phyloP scores from a whole-genome alignment of 2,329 filamentous ascomycete genomes.

The Exophiala oligosperma region DNA sequence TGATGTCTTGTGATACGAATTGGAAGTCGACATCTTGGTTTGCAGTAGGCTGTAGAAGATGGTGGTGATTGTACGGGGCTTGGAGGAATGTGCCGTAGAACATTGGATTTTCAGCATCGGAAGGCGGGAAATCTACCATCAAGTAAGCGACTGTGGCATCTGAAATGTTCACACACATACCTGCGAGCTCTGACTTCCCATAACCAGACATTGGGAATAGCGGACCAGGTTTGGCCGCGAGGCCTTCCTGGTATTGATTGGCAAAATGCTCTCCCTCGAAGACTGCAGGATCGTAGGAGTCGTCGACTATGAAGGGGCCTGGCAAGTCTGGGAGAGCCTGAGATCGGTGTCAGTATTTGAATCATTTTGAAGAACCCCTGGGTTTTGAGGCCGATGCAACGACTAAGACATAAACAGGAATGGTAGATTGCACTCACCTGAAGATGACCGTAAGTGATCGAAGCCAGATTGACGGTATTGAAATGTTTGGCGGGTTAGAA shows the following conservation, averaged over 20 bases:
- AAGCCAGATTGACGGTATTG: slow-evolving; percentile 50
- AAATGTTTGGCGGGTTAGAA: slow-evolving; percentile 37
- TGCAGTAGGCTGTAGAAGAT: slow-evolving; percentile 23
- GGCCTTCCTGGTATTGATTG: slow-evolving; percentile 50
- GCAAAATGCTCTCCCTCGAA: slow-evolving; percentile 47
- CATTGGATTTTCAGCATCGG: slow-evolving; percentile 18
- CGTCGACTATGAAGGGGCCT: slow-evolving; percentile 49
- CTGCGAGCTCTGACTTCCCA: slow-evolving; percentile 59
- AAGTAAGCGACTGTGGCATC: background rate
- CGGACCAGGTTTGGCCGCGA: slow-evolving; percentile 59
- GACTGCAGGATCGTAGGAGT: slow-evolving; percentile 47
- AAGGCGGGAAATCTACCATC: slow-evolving; percentile 8
- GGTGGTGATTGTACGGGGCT: slow-evolving; percentile 21
- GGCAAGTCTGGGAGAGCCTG: slow-evolving; percentile 40
- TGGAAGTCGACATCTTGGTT: slow-evolving; percentile 18
- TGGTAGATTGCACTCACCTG: slow-evolving; percentile 39
- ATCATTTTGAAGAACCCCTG: slow-evolving; percentile 35
- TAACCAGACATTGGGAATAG: slow-evolving; percentile 79
- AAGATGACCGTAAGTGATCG: slow-evolving; percentile 46
- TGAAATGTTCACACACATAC: slow-evolving; percentile 8
- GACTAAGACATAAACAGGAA: slow-evolving; percentile 20
- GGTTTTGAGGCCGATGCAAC: background rate
- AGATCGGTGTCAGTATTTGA: slow-evolving; percentile 27
- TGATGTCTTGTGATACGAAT: slow-evolving; percentile 6
- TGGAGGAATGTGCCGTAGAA: slow-evolving; percentile 39